A percentile compares a stretch with the other conserved stretches of the same genome.
phyloP scores from a whole-genome alignment of 1,284 basidiomycete genomes.

The Cryptococcus sp. region DNA sequence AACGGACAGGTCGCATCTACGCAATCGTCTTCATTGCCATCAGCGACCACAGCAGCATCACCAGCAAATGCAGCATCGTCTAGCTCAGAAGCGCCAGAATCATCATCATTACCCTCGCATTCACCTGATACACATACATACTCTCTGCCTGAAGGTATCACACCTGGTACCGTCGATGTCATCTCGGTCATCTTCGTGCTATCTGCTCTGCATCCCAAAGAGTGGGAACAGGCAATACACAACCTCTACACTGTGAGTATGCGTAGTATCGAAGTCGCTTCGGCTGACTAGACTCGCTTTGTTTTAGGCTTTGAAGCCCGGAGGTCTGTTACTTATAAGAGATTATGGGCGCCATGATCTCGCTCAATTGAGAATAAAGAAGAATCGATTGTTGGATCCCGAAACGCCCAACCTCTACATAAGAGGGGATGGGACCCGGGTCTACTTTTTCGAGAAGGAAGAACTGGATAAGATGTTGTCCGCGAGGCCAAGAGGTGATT shows the following conservation, averaged over 20 bases:
- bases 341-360: slow-evolving; percentile 96
- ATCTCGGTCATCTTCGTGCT: slow-evolving; percentile 93
- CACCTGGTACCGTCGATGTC: slow-evolving; percentile 74
- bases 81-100: background rate
- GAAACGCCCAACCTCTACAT: slow-evolving; percentile 95
- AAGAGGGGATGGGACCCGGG: slow-evolving; percentile 92
- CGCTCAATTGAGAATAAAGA: slow-evolving; percentile 90
- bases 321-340: slow-evolving; percentile 78
- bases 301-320: slow-evolving; percentile 80
- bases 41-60: background rate
- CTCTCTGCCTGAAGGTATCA: slow-evolving; percentile 65
- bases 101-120: background rate
- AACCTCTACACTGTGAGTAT: slow-evolving; percentile 73
- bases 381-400: slow-evolving; percentile 80
- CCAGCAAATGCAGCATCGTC: background rate
- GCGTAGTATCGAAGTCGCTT: background rate
- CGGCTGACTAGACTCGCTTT: too few species aligned
- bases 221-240: slow-evolving; percentile 83
- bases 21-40: background rate
- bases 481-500: slow-evolving; percentile 53
- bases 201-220: slow-evolving; percentile 87
- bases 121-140: slow-evolving; percentile 21
- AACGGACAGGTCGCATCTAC: background rate
- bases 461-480: slow-evolving; percentile 80
- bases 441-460: slow-evolving; percentile 88